Evolutionary conservation across 2,329 filamentous ascomycete species (phyloP), one percentile per base, ranked within the genome.

Genomic region (Botryosphaeria agaves): DNA sequence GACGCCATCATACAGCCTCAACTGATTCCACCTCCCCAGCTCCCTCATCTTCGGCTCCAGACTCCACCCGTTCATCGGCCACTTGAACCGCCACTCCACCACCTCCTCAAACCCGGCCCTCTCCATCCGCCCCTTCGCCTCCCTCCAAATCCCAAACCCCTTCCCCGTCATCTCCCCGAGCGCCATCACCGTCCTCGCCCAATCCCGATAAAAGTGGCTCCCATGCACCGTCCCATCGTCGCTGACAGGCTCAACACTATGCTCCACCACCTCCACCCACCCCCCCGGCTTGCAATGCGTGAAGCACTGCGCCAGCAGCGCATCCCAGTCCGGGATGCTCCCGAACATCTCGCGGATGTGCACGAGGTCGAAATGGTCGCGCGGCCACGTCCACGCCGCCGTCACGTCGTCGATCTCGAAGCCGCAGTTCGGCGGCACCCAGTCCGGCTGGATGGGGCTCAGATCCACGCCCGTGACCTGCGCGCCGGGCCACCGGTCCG

Each of bases 331-430:
- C 2, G 52, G 47, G 12, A 64, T 52, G 32, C 51, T 55, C 8
- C 60, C 59, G 30, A 56, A 58, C 15, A 62, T 41, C 29, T 56
- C 57, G 29, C 59, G 55, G 11, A 59, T 43, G 38, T 64, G 58
- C 27, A 62, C 53, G 34, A 59, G 59, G 41, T 62, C 59, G 27
- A 55, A 52, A n/a, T 40, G 36, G 18, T 48, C 39, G 7, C 40
- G 37, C 8, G 40, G 40, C 33, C 47, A 56, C 0, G 54, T 58
- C 58, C 58, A 62, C 15, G 49, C 46, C 5, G 49, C 41, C 1
- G 49, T 51, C 11, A 56, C 47, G 30, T 64, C 59, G 44, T 64
- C 61, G 31, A 64, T 52, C 32, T 62, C 54, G 38, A 63, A 64
- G 16, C 45, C 40, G 36, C 52, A 54, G 38, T 63, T 64, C 2